A percentile compares a stretch with the other conserved stretches of the same genome.
These are phyloP conservation scores for Lichtheimia hyalospora DNA, from an alignment of 371 early-diverging fungal genomes.

Conservation along the genomic window DNA sequence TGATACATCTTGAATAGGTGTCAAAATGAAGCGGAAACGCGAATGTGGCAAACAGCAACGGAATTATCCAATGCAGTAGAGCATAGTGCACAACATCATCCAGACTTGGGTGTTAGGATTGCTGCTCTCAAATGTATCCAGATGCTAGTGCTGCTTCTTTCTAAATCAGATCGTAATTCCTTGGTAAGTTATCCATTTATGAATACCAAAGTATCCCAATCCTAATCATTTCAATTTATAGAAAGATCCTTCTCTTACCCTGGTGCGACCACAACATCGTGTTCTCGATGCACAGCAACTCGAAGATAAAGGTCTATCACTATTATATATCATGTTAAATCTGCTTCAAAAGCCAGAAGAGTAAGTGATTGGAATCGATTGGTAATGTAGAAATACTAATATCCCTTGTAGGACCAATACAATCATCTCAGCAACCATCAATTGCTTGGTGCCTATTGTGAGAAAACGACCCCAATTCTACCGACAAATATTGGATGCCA, in stretches of 20 bases:
- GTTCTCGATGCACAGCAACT: slow-evolving; percentile 31
- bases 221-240: slow-evolving; percentile 4
- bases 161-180: slow-evolving; percentile 24
- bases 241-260: slow-evolving; percentile 34
- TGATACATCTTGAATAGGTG: slow-evolving; percentile 25
- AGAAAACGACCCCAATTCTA: slow-evolving; percentile 36
- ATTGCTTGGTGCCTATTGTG: slow-evolving; percentile 36
- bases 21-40: slow-evolving; percentile 45
- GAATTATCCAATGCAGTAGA: slow-evolving; percentile 26
- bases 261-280: slow-evolving; percentile 42
- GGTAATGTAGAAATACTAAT: not conserved
- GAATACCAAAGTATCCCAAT: not conserved
- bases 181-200: slow-evolving; percentile 7
- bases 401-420: slow-evolving; percentile 6
- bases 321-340: slow-evolving; percentile 15
- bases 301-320: slow-evolving; percentile 30
- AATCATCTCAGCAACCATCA: slow-evolving; percentile 45
- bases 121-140: slow-evolving; percentile 49
- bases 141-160: slow-evolving; percentile 33
- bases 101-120: slow-evolving; percentile 41
- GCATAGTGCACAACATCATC: slow-evolving; percentile 22
- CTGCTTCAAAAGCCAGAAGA: slow-evolving; percentile 17
- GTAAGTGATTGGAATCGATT: slow-evolving; percentile 13
- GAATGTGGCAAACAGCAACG: slow-evolving; percentile 38
- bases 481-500: slow-evolving; percentile 19